Base-by-base conservation (phyloP, 495 filamentous ascomycete species). In the Lasiosphaeris hirsuta region DNA sequence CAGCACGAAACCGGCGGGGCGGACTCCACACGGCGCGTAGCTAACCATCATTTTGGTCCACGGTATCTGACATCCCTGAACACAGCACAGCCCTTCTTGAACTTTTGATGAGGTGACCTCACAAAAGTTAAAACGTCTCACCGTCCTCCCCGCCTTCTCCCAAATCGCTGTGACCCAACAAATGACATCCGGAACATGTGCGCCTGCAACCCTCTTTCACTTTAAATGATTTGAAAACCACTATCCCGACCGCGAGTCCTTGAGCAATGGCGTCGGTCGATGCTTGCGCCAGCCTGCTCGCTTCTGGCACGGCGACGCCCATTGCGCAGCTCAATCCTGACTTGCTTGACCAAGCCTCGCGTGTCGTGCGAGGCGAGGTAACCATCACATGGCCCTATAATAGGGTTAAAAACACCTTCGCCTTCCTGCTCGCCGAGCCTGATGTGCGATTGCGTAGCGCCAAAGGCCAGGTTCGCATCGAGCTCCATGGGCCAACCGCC, bases 311-410 rank as follows among this genome's bases (percentile, higher is more conserved):
- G 1, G 35, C 44, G 14, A 73, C 69, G 1, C 65, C 88, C 18
- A 92, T 96, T 63, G 82, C 89, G 34, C 75, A 86, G 62, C 79
- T 94, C 49, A 71, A 74, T 9, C 90, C 90, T n/a, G 70, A 73
- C n/a, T 50, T 79, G 11, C 42, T 62, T 1, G 66, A 78, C 7
- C 69, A 62, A 10, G 33, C 60, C 0, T 63, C 69, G n/a, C 63
- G 69, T 33, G 64, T 63, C 11, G 71, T 79, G 1, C 64, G 72
- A 43, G 92, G 86, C 11, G 77, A 90, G 1, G 85, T 96, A 36
- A 90, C 88, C 5, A 84, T 98, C 14, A 83, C 91, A 44, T 97
- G 94, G 93, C 94, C 94, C 0, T 98, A 89, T 70, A 96, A 88
- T 36, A 86, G 85, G 6, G 86, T 89, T 11, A 86, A 80, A 7